phyloP scores from a whole-genome alignment of 1,139 yeast genomes.

The Geotrichum aggregatum region DNA sequence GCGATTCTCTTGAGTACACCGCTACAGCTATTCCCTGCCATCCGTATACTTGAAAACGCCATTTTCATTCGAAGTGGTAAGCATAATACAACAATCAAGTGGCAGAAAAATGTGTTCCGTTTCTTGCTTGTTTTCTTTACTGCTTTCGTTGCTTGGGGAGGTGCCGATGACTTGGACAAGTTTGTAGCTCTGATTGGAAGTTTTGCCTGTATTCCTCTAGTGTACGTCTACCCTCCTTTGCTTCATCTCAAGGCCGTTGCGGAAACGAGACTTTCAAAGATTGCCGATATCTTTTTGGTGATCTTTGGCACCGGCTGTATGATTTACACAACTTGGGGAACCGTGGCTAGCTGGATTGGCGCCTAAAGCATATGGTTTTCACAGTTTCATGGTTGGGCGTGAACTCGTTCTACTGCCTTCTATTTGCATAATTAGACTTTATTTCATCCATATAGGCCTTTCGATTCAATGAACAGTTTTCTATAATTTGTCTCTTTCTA shows the following conservation, averaged over 20 bases:
- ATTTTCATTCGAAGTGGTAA: constrained; percentile 66
- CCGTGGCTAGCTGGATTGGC: constrained; percentile 42
- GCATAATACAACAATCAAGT: constrained; percentile 61
- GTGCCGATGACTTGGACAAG: constrained; percentile 72
- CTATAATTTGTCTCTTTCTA: no score
- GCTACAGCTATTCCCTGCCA: constrained; percentile 84
- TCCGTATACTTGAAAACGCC: constrained; percentile 69
- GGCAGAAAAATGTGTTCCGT: constrained; percentile 79
- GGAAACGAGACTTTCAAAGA: constrained; percentile 30
- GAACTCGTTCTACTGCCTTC: no score
- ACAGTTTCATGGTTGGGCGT: no score
- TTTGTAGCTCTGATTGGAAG: constrained; percentile 93
- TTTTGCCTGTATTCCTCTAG: constrained; percentile 91
- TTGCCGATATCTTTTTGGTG: constrained; percentile 42
- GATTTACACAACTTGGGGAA: constrained; percentile 58
- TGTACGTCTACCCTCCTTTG: constrained; percentile 89
- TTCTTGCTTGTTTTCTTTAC: constrained; percentile 59
- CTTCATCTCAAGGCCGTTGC: constrained; percentile 55
- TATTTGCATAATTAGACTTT: no score
- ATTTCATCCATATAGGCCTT: no score
- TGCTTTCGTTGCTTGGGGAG: constrained; percentile 64
- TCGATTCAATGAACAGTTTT: background rate
- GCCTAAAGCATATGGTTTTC: background rate
- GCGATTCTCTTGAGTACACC: constrained; percentile 92
- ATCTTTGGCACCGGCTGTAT: constrained; percentile 49